Conservation (phyloP, 164 flowering plant species). For the Chimonanthus salicifolius region DNA sequence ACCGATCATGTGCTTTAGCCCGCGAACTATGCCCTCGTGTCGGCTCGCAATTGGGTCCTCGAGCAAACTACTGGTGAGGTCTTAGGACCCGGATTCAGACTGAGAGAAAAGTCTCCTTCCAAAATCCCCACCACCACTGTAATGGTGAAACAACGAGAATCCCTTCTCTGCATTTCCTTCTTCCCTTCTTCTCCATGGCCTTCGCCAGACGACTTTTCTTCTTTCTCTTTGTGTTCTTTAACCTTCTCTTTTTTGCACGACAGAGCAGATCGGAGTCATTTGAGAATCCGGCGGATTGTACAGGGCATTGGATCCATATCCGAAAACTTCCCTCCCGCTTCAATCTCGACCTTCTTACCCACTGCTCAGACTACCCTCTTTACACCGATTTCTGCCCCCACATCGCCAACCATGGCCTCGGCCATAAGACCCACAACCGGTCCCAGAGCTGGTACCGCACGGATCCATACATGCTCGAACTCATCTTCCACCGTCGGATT, state of each 20-base stretch:
- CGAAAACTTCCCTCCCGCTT: slow-evolving; percentile 70
- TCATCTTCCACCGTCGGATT: slow-evolving; percentile 80
- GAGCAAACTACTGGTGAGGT: too few relatives aligned
- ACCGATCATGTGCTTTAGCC: too few relatives aligned
- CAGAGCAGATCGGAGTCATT: not conserved
- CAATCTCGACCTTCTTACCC: slow-evolving; percentile 63
- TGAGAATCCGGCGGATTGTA: slow-evolving; percentile 31
- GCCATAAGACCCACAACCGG: slow-evolving; percentile 72
- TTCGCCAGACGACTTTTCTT: not conserved
- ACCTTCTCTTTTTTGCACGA: not conserved
- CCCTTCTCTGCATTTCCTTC: not conserved
- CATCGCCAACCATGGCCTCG: slow-evolving; percentile 78
- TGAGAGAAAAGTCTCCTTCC: too few relatives aligned
- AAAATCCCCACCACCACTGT: too few relatives aligned
- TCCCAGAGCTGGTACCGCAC: slow-evolving; percentile 90
- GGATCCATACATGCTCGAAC: slow-evolving; percentile 69
- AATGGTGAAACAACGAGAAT: too few relatives aligned
- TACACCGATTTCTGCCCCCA: slow-evolving; percentile 64
- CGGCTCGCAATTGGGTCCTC: too few relatives aligned
- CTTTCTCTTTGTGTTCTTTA: not conserved
- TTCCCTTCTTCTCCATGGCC: not conserved
- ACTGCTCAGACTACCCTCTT: slow-evolving; percentile 69
- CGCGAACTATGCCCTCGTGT: too few relatives aligned
- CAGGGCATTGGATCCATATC: slow-evolving; percentile 62
- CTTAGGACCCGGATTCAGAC: too few relatives aligned